phyloP scores from a whole-genome alignment of 768 basidiomycete genomes.

The Leucosporidium scottii region DNA sequence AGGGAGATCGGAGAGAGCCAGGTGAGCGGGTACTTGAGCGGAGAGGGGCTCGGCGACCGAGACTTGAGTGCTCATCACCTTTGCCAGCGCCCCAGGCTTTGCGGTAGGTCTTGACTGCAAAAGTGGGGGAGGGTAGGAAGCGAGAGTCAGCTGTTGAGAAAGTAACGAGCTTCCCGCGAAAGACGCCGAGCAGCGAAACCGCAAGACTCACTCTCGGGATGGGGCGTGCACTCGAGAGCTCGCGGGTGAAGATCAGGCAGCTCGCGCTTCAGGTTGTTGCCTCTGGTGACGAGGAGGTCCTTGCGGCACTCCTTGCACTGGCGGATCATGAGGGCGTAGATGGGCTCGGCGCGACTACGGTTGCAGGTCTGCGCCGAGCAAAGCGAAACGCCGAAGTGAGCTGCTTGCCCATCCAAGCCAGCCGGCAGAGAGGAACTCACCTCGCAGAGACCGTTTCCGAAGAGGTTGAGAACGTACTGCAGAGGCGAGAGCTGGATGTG shows the following conservation, averaged over 20 bases:
- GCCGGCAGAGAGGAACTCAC: background rate
- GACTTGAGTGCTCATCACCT: too few relatives aligned
- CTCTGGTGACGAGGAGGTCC: background rate
- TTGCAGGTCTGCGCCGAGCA: background rate
- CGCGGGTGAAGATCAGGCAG: background rate
- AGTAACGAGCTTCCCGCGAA: too few relatives aligned
- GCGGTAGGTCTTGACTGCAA: too few relatives aligned
- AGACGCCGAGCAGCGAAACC: too few relatives aligned
- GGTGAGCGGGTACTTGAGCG: too few relatives aligned
- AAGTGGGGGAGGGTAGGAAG: too few relatives aligned
- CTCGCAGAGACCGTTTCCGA: background rate
- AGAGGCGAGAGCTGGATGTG: background rate
- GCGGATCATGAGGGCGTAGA: background rate
- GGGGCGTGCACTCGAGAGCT: too few relatives aligned
- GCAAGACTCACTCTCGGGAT: too few relatives aligned
- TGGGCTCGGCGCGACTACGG: background rate
- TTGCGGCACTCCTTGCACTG: background rate
- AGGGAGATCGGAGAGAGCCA: too few relatives aligned
- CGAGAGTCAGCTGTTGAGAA: too few relatives aligned
- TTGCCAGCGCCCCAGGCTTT: too few relatives aligned
- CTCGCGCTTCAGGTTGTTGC: background rate
- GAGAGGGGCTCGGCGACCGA: too few relatives aligned
- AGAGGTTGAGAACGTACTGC: background rate
- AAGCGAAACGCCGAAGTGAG: background rate
- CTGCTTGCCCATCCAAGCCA: background rate